phyloP scores from a whole-genome alignment of 78 protist species.

The Mastigamoeba balamuthi region DNA sequence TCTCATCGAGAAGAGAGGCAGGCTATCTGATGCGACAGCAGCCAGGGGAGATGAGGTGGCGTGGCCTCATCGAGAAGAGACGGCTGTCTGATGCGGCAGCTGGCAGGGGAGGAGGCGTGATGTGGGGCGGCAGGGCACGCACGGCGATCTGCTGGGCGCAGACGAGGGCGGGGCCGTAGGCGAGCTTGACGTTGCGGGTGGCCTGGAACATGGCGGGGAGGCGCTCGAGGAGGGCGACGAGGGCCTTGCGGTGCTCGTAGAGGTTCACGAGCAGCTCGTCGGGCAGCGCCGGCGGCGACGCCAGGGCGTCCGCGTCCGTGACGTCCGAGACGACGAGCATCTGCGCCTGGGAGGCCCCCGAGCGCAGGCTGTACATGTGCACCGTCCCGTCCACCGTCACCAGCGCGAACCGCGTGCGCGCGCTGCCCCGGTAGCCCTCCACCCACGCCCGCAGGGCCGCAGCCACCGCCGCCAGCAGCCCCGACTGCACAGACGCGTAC shows the following conservation, averaged over 20 bases:
- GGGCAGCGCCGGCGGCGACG: constrained; percentile 26
- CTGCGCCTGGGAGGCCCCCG: constrained; percentile 23
- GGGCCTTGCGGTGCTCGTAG: constrained; percentile 5
- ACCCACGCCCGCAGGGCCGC: background rate
- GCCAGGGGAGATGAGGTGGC: too few species aligned
- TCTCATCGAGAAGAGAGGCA: too few species aligned
- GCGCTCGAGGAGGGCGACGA: constrained; percentile 10
- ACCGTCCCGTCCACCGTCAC: constrained; percentile 46
- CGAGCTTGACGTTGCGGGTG: constrained; percentile 33
- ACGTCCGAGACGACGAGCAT: constrained; percentile 52
- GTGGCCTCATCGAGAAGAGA: too few species aligned
- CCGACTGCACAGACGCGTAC: constrained; percentile 31
- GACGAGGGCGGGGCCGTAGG: constrained; percentile 35
- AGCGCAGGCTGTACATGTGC: constrained; percentile 34
- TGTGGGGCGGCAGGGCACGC: too few species aligned
- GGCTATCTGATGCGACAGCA: too few species aligned
- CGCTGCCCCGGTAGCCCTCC: constrained; percentile 2
- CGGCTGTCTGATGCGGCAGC: too few species aligned
- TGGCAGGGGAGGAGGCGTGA: too few species aligned
- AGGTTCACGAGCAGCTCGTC: constrained; percentile 46
- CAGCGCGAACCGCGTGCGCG: constrained; percentile 39
- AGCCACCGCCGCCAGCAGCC: constrained; percentile 28
- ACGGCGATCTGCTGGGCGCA: constrained; percentile 27
- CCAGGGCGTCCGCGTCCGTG: too few species aligned
- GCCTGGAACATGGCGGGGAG: constrained; percentile 18